Percentiles rank a stretch among this genome's conserved stretches.
These are phyloP conservation scores for Talaromyces sp. DNA, from an alignment of 2,329 filamentous ascomycete species.

Conservation along the genomic window DNA sequence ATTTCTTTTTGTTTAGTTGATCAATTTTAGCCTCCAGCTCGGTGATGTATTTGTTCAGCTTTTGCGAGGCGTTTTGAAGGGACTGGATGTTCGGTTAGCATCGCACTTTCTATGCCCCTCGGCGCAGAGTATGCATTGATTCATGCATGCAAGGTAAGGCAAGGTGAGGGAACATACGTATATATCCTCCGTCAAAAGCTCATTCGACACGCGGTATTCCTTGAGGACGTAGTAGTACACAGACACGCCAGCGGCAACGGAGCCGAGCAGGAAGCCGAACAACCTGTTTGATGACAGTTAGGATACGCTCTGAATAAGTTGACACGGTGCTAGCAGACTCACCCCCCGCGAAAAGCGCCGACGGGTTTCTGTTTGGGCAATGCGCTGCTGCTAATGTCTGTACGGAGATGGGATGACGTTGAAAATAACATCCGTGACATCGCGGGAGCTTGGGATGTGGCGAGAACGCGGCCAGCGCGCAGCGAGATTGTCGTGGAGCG, in stretches of 20 bases:
- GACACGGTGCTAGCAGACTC: slow-evolving; percentile 33
- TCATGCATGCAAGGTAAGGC: not conserved
- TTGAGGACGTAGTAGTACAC: slow-evolving; percentile 91
- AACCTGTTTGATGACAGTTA: slow-evolving; percentile 54
- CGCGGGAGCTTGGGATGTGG: slow-evolving; percentile 19
- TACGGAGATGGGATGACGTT: slow-evolving; percentile 34
- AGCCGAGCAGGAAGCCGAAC: slow-evolving; percentile 86
- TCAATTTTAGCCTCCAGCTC: slow-evolving; percentile 77
- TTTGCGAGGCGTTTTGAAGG: slow-evolving; percentile 80
- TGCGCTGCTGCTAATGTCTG: slow-evolving; percentile 32
- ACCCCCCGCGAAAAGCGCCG: slow-evolving; percentile 70
- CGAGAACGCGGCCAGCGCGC: slow-evolving; percentile 23
- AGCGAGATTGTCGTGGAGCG: not conserved
- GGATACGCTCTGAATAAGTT: not conserved
- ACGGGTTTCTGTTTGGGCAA: slow-evolving; percentile 61
- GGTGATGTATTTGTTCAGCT: slow-evolving; percentile 78
- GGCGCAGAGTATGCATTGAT: not conserved
- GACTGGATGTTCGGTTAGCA: slow-evolving; percentile 52
- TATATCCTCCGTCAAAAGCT: slow-evolving; percentile 91
- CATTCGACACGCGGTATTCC: slow-evolving; percentile 91
- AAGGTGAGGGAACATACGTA: slow-evolving; percentile 62
- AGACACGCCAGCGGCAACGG: slow-evolving; percentile 70
- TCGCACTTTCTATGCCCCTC: not conserved
- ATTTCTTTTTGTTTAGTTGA: slow-evolving; percentile 65
- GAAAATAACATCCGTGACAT: slow-evolving; percentile 27